Conservation (phyloP, 2,329 filamentous ascomycete genomes). For the Alternaria brassicae region DNA sequence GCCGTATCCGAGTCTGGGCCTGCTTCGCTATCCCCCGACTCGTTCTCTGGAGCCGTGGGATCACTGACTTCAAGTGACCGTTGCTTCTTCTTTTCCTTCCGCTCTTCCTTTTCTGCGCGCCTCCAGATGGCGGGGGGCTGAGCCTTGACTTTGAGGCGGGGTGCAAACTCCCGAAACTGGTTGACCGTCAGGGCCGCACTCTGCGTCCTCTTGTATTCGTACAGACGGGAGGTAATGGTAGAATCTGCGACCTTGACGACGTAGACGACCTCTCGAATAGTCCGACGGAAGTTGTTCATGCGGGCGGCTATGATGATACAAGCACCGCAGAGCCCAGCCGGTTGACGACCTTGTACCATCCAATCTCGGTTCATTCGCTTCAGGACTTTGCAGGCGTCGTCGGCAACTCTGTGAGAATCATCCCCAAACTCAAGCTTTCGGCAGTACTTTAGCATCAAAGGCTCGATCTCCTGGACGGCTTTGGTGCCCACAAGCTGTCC, state of each 20-base stretch:
- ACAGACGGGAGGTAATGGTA: constrained; percentile 88
- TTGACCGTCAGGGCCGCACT: constrained; percentile 86
- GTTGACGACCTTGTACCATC: constrained; percentile 94
- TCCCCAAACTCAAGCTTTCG: constrained; percentile 89
- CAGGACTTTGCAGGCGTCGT: constrained; percentile 85
- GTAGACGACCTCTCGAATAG: constrained; percentile 93
- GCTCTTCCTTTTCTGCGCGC: constrained; percentile 60
- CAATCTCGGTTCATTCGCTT: constrained; percentile 95
- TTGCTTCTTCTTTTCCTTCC: constrained; percentile 41
- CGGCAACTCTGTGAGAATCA: constrained; percentile 81
- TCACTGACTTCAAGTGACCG: constrained; percentile 16
- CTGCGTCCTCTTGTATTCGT: constrained; percentile 89
- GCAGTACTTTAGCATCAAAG: constrained; percentile 89
- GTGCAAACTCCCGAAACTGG: constrained; percentile 77
- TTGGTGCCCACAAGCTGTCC: constrained; percentile 33
- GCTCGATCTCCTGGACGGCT: constrained; percentile 79
- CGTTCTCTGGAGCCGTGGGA: constrained; percentile 10
- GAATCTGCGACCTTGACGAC: constrained; percentile 95
- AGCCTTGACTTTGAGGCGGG: constrained; percentile 68
- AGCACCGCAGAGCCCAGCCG: constrained; percentile 91
- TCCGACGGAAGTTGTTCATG: constrained; percentile 97
- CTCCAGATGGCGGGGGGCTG: constrained; percentile 80
- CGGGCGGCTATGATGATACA: constrained; percentile 93
- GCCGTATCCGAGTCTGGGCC: constrained; percentile 19
- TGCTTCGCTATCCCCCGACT: constrained; percentile 9